Percentiles rank a stretch among this genome's conserved stretches.
Conservation (phyloP, 225 moss, liverwort and hornwort genomes). For the Bryum argenteum region DNA sequence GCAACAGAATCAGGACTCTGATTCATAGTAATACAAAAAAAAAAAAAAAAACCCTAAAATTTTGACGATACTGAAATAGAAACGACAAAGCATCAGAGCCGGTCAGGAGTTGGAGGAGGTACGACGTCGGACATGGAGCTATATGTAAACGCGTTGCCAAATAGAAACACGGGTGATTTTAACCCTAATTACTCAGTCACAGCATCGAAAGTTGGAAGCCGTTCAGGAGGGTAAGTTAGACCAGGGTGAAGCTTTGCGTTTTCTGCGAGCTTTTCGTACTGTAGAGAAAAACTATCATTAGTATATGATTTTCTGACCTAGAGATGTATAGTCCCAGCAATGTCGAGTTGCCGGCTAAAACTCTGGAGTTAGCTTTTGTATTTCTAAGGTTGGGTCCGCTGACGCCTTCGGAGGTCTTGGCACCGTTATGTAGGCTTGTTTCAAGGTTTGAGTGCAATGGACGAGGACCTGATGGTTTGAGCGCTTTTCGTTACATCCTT, state of each 20-base stretch:
- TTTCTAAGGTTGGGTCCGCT: slow-evolving; percentile 21
- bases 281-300: slow-evolving; percentile 22
- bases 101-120: slow-evolving; percentile 43
- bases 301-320: slow-evolving; percentile 18
- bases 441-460: slow-evolving; percentile 30
- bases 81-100: slow-evolving; percentile 44
- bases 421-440: slow-evolving; percentile 18
- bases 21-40: slow-evolving; percentile 9
- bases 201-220: slow-evolving; percentile 49
- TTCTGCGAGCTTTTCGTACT: slow-evolving; percentile 32
- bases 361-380: slow-evolving; percentile 35
- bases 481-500: not conserved
- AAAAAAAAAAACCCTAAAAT: slow-evolving; percentile 16
- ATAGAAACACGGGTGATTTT: slow-evolving; percentile 30
- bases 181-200: slow-evolving; percentile 36
- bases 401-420: slow-evolving; percentile 22
- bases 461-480: slow-evolving; percentile 18
- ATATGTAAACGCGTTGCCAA: slow-evolving; percentile 33
- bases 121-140: slow-evolving; percentile 47
- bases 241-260: slow-evolving; percentile 36
- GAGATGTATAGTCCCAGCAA: slow-evolving; percentile 22
- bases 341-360: slow-evolving; percentile 30
- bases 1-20: slow-evolving; percentile 24
- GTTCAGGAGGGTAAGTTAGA: slow-evolving; percentile 35
- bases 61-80: slow-evolving; percentile 30